Evolutionary conservation across 179 eudicot species (phyloP), one percentile per base, ranked within the genome.

Genomic region (Silene noctiflora): DNA sequence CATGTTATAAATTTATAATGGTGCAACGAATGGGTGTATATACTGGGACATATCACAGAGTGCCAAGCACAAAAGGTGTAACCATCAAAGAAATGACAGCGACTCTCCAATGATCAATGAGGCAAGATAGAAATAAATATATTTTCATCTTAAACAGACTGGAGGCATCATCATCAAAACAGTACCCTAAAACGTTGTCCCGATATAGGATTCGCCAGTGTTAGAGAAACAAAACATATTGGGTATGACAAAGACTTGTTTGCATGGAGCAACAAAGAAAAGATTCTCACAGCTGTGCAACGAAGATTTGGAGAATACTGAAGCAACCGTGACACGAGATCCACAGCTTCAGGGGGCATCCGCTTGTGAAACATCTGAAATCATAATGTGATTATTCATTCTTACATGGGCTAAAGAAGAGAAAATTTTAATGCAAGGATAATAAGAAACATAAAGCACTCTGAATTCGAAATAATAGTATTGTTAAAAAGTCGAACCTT

Each of bases 261-360:
- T 17, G 21, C 10, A 39, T 1, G 12, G 46, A 68, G 20, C 33
- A 21, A 17, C 8, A 73, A 71, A 63, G 35, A 39, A 70, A 4
- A 53, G 65, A 17, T 66, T 73, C 96, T 83, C 85, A 93, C 97
- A 72, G 96, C 91, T 63, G 90, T 84, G 76, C 89, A 88, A 12
- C 98, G 91, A 14, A 93, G 81, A 69, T 86, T 86, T 16, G 98
- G 98, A 33, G 98, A 93, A 76, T 91, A 93, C 75, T 93, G 97
- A 72, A 91, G 97, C 83, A 93, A 75, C 80, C 98, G 87, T 60
- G 98, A 93, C 5, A 89, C 88, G 19, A 93, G 91, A 84, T 93
- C 98, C 65, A 93, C 89, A 31, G 94, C 93, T 85, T 93, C 96
- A 35, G 88, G 42, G 12, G 98, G 93, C 85, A 89, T 79, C 68